Percentiles rank a stretch among this genome's conserved stretches.
These are phyloP conservation scores for Botrytis byssoidea DNA, from an alignment of 2,329 filamentous ascomycete genomes.

Conservation along the genomic window DNA sequence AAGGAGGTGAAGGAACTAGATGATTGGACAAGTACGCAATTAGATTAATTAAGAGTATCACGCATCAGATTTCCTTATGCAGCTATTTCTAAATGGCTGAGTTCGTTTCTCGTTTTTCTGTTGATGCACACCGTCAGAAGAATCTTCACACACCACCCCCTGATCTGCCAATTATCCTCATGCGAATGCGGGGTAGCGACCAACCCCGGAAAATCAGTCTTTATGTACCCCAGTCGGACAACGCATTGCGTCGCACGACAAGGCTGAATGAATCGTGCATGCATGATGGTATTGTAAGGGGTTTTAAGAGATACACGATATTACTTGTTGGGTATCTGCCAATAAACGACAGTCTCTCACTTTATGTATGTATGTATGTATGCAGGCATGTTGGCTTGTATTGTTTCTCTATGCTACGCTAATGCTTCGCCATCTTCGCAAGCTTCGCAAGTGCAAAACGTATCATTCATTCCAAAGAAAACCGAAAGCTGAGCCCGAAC, in stretches of 20 bases:
- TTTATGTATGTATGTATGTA: neutral
- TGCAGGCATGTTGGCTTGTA: neutral
- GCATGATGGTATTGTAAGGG: neutral
- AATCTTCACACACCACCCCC: neutral
- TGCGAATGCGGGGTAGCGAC: conserved; percentile 10
- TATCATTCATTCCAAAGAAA: neutral
- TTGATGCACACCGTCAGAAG: neutral
- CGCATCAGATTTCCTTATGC: neutral
- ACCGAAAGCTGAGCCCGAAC: neutral
- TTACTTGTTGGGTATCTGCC: neutral
- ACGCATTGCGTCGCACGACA: neutral
- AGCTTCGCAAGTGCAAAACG: neutral
- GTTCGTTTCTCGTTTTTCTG: neutral
- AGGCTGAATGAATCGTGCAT: conserved; percentile 8
- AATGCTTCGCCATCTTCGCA: neutral
- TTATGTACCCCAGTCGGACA: conserved; percentile 3
- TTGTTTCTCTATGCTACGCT: neutral
- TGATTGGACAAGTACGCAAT: neutral
- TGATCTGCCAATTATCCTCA: neutral
- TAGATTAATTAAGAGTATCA: conserved; percentile 14
- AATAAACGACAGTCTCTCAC: neutral
- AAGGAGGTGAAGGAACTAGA: neutral
- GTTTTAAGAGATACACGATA: neutral
- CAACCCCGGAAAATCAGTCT: conserved; percentile 1
- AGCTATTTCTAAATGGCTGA: neutral